phyloP scores from a whole-genome alignment of 805 yeast genomes.

The Wickerhamiella nectarea region DNA sequence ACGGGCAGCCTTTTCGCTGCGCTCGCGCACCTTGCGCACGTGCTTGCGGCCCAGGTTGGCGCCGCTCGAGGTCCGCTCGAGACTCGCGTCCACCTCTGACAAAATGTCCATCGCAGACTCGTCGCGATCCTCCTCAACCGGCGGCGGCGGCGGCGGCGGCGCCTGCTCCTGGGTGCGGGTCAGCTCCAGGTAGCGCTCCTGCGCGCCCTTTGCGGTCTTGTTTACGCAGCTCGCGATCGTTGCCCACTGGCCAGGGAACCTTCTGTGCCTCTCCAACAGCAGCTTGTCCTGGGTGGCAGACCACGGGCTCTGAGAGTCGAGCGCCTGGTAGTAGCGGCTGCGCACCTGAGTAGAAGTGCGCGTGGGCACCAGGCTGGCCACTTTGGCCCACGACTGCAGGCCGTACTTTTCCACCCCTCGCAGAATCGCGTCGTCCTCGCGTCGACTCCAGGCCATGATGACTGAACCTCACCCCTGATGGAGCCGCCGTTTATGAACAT shows the following conservation, averaged over 20 bases:
- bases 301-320: not conserved
- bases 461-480: not conserved
- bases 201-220: not conserved
- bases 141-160: not conserved
- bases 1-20: not conserved
- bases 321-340: not conserved
- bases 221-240: not conserved
- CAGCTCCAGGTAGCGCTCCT: constrained; percentile 6
- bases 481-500: constrained; percentile 27
- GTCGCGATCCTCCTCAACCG: not conserved
- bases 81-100: not conserved
- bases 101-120: not conserved
- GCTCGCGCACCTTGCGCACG: constrained; percentile 6
- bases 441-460: not conserved
- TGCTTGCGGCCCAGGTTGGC: not conserved
- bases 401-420: constrained; percentile 2
- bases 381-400: not conserved
- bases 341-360: not conserved
- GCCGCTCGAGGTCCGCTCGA: constrained; percentile 3
- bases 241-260: not conserved
- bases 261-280: not conserved
- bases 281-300: not conserved
- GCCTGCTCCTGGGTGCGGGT: not conserved
- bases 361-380: not conserved
- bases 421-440: not conserved